phyloP scores from a whole-genome alignment of 495 filamentous ascomycete genomes.

The Beverwykella pulmonaria region DNA sequence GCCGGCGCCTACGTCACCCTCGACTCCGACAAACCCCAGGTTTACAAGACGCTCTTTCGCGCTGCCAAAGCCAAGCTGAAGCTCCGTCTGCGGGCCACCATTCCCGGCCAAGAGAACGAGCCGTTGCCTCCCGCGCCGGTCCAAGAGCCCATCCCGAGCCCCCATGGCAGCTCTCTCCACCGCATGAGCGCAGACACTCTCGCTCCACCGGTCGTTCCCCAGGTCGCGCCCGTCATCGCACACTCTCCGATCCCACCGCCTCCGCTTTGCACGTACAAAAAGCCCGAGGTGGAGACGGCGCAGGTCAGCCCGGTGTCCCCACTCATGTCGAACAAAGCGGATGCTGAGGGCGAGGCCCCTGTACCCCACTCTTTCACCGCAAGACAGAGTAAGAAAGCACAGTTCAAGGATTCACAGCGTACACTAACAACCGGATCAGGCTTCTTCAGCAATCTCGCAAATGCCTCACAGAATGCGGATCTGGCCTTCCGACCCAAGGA shows the following conservation, averaged over 20 bases:
- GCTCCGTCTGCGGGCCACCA: conserved; percentile 83
- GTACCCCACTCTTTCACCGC: conserved; percentile 41
- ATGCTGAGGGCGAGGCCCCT: conserved; percentile 40
- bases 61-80: conserved; percentile 98
- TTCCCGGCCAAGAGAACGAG: conserved; percentile 29
- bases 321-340: conserved; percentile 1
- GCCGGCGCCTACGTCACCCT: conserved; percentile 77
- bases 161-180: conserved; percentile 24
- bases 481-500: conserved; percentile 38
- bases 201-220: conserved; percentile 10
- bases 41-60: conserved; percentile 96
- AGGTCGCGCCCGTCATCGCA: conserved; percentile 26
- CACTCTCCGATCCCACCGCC: conserved; percentile 24
- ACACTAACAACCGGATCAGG: conserved; percentile 10
- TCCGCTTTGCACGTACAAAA: conserved; percentile 1
- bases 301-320: conserved; percentile 18
- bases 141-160: background rate
- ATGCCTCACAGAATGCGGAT: conserved; percentile 44
- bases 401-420: background rate
- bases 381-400: conserved; percentile 27
- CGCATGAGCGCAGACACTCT: conserved; percentile 25
- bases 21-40: conserved; percentile 72
- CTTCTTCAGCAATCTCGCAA: conserved; percentile 48
- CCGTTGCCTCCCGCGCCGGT: conserved; percentile 1
- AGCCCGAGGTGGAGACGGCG: background rate